Base-by-base conservation (phyloP, 768 basidiomycete species). In the Megacollybia marginata region DNA sequence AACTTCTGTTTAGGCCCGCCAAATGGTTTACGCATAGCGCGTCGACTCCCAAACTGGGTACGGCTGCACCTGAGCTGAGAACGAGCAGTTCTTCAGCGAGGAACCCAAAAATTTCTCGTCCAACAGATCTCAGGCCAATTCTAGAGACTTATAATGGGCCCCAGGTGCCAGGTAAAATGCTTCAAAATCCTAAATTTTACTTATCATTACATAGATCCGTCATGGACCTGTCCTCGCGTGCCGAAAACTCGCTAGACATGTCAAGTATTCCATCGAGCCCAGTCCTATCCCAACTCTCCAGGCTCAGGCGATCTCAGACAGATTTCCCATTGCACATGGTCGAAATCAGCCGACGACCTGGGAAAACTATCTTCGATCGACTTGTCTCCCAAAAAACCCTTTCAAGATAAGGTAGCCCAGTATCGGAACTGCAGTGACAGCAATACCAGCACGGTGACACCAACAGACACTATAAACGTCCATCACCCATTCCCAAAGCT, bases 21-120 rank as follows among this genome's bases (percentile, higher is more conserved):
- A n/a, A n/a, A n/a, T n/a, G n/a, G n/a, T n/a, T n/a, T n/a, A n/a
- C n/a, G n/a, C n/a, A n/a, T n/a, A n/a, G n/a, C n/a, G n/a, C n/a
- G n/a, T n/a, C n/a, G n/a, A n/a, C n/a, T n/a, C n/a, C n/a, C n/a
- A n/a, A n/a, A n/a, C n/a, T n/a, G n/a, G n/a, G n/a, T n/a, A n/a
- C n/a, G n/a, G n/a, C n/a, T n/a, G n/a, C n/a, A n/a, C n/a, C 65
- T 34, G 78, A 82, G 49, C 74, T 79, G 1, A 66, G 80, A 50
- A 55, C 74, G 1, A 82, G 77, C 52, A 62, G 65, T 47, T 67
- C 66, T 16, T 54, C 55, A 31, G 64, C 62, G 6, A 61, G 85
- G 52, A 88, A 85, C 54, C 85, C 80, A 48, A 90, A 88, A 72
- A 92, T 91, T 34, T 91, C 89, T 32, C 81, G 83, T 43, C 88